Evolutionary conservation across 1,139 yeast genomes (phyloP).

Genomic region (Kodamaea fungicola): DNA sequence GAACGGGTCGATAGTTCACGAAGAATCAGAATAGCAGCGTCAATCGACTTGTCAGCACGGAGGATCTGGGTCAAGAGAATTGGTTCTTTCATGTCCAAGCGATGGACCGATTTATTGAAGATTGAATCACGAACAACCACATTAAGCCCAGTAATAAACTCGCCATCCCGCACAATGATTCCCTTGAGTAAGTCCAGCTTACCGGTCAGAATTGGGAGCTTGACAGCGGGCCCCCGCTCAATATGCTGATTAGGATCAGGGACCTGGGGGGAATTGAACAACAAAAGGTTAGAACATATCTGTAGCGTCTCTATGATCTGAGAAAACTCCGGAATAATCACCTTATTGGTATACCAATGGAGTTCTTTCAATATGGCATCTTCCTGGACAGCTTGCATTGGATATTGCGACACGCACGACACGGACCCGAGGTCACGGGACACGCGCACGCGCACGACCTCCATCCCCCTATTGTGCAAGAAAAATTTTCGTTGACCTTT

Average conservation of each 20-base stretch:
- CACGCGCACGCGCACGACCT: no score
- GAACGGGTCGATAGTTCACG: constrained; percentile 12
- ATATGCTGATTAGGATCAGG: constrained; percentile 26
- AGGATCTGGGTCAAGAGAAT: constrained; percentile 32
- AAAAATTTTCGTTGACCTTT: constrained; percentile 2
- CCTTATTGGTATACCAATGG: constrained; percentile 35
- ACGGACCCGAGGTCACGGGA: no score
- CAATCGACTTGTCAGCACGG: constrained; percentile 30
- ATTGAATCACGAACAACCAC: constrained; percentile 27
- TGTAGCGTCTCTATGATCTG: constrained; percentile 40
- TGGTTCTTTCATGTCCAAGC: constrained; percentile 27
- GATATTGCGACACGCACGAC: no score
- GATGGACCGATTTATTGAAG: constrained; percentile 29
- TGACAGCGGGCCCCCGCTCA: constrained; percentile 38
- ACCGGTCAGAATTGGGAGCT: constrained; percentile 36
- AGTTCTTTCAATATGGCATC: constrained; percentile 31
- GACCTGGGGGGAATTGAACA: constrained; percentile 38
- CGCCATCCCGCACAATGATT: constrained; percentile 41
- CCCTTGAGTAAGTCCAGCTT: constrained; percentile 43
- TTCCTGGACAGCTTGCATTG: constrained; percentile 12
- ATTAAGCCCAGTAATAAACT: constrained; percentile 30
- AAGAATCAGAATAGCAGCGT: constrained; percentile 26
- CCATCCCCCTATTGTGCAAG: not conserved
- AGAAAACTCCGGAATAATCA: constrained; percentile 37
- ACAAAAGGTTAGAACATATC: constrained; percentile 35